phyloP scores from a whole-genome alignment of 2,329 filamentous ascomycete genomes.

The Trichoderma polysporum region DNA sequence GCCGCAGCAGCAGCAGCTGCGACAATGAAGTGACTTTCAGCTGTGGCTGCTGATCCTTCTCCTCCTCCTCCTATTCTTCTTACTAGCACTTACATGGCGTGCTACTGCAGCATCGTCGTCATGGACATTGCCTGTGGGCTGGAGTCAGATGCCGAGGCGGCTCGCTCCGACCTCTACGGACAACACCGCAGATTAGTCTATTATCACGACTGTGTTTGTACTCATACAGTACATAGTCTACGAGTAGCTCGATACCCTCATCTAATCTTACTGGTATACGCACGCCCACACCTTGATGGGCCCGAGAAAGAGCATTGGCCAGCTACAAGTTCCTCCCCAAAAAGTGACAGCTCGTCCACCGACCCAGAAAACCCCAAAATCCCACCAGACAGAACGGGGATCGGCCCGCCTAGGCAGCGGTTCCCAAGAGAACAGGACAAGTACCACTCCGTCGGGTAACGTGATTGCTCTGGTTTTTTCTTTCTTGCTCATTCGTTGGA shows the following conservation, averaged over 20 bases:
- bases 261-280: neutral
- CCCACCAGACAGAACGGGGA: neutral
- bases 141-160: too few species aligned
- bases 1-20: too few species aligned
- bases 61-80: neutral
- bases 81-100: neutral
- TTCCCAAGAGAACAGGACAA: slow-evolving; percentile 11
- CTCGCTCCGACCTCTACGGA: too few species aligned
- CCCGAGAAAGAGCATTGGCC: too few species aligned
- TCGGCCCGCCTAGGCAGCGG: neutral
- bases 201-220: neutral
- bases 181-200: too few species aligned
- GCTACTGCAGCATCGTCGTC: neutral
- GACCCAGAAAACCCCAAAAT: neutral
- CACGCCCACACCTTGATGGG: slow-evolving; percentile 1
- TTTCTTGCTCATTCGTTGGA: neutral
- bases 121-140: neutral
- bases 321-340: too few species aligned
- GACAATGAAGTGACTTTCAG: too few species aligned
- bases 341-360: neutral
- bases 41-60: too few species aligned
- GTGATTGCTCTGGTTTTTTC: neutral
- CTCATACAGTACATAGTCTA: neutral
- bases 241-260: too few species aligned
- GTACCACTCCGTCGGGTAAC: slow-evolving; percentile 1